Evolutionary conservation across 208 protist genomes (phyloP).

Genomic region (Crithidia mellificae): DNA sequence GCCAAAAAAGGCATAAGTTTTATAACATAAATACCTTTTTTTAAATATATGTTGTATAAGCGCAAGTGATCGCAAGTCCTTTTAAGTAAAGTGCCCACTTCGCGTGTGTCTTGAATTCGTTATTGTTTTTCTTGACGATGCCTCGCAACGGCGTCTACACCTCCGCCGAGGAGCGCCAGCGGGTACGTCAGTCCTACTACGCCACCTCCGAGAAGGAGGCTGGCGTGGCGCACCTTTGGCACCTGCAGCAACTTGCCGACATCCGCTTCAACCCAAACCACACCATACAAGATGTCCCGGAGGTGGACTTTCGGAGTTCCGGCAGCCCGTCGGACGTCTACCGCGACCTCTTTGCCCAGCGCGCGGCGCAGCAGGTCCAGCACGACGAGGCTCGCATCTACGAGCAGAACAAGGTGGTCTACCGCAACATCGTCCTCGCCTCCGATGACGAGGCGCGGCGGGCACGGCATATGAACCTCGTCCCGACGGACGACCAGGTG

Average conservation of each 20-base stretch:
- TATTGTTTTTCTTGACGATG: constrained; percentile 6
- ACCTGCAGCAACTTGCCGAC: constrained; percentile 56
- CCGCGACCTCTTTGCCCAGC: constrained; percentile 28
- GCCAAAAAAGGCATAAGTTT: too few relatives aligned
- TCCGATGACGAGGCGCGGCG: constrained; percentile 34
- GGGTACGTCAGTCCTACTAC: constrained; percentile 43
- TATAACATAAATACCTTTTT: too few relatives aligned
- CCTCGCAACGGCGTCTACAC: constrained; percentile 18
- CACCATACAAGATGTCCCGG: constrained; percentile 50
- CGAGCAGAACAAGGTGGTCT: constrained; percentile 40
- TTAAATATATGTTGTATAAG: too few relatives aligned
- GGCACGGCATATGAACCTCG: constrained; percentile 48
- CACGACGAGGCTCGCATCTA: constrained; percentile 45
- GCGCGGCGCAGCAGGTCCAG: constrained; percentile 41
- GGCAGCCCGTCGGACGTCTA: constrained; percentile 31
- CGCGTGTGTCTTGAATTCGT: too few relatives aligned
- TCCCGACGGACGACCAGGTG: constrained; percentile 35
- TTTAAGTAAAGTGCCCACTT: not conserved
- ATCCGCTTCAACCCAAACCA: constrained; percentile 40
- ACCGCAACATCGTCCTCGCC: constrained; percentile 40
- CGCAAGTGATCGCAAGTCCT: too few relatives aligned
- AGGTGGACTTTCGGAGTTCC: constrained; percentile 55
- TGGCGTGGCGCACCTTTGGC: constrained; percentile 66
- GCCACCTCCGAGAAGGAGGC: constrained; percentile 45
- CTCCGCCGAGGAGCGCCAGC: constrained; percentile 42